Percentiles rank a stretch among this genome's conserved stretches.
These are phyloP conservation scores for Penicillium egyptiacum DNA, from an alignment of 495 filamentous ascomycete species.

Conservation along the genomic window DNA sequence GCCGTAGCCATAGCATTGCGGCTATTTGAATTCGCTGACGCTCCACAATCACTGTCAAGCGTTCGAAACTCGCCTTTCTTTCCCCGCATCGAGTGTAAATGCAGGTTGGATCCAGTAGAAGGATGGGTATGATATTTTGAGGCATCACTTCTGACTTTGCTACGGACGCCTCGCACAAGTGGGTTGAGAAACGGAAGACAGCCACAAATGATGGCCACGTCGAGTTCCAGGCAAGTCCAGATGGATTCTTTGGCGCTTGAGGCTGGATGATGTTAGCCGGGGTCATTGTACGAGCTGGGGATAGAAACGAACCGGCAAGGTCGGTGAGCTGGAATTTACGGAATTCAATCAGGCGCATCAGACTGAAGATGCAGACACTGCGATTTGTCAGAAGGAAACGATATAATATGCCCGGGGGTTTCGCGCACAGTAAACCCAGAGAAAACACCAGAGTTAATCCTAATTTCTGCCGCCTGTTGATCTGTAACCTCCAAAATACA, in stretches of 20 bases:
- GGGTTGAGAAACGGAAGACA: neutral
- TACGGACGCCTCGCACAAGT: neutral
- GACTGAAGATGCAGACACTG: constrained; percentile 30
- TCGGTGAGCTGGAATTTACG: neutral
- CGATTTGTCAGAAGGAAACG: neutral
- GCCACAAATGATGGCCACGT: neutral
- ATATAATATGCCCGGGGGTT: neutral
- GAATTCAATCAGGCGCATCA: constrained; percentile 25
- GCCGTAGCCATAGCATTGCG: neutral
- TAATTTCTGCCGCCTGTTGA: constrained; percentile 26
- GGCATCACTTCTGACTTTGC: neutral
- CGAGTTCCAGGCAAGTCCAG: neutral
- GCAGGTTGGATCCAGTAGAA: neutral
- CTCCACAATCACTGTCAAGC: neutral
- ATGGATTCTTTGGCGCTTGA: neutral
- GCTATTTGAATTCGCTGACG: neutral
- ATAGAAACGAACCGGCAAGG: neutral
- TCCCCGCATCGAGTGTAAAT: neutral
- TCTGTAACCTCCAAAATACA: constrained; percentile 28
- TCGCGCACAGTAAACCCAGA: neutral
- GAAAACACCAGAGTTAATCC: constrained; percentile 15
- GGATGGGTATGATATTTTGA: neutral
- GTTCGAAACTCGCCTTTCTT: neutral
- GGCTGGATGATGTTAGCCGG: neutral
- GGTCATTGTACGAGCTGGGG: neutral